phyloP scores from a whole-genome alignment of 108 stramenopile genomes.

The Chaetoceros tenuissimus region DNA sequence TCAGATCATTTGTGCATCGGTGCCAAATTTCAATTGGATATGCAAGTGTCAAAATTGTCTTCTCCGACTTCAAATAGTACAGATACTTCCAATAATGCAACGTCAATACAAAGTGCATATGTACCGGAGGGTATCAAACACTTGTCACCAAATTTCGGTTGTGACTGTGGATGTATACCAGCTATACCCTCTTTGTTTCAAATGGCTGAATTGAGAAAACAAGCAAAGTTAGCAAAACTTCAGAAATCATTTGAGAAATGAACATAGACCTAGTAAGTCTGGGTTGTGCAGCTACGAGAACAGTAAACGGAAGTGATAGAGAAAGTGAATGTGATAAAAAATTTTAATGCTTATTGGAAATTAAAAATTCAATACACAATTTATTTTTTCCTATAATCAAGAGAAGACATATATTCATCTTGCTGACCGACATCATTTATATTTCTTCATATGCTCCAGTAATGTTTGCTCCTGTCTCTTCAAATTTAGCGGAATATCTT shows the following conservation, averaged over 20 bases:
- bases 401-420: too few species aligned
- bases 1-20: conserved; percentile 83
- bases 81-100: background rate
- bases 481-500: conserved; percentile 81
- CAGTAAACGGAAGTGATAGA: too few species aligned
- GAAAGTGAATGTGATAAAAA: too few species aligned
- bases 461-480: conserved; percentile 69
- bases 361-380: too few species aligned
- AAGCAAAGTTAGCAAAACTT: conserved; percentile 35
- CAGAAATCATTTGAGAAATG: conserved; percentile 6
- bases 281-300: too few species aligned
- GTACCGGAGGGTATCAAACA: background rate
- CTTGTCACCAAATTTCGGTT: conserved; percentile 7
- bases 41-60: background rate
- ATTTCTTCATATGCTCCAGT: conserved; percentile 54
- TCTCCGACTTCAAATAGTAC: background rate
- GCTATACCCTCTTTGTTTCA: conserved; percentile 56
- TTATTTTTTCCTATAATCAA: too few species aligned
- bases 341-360: too few species aligned
- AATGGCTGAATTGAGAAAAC: conserved; percentile 71
- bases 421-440: too few species aligned
- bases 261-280: too few species aligned
- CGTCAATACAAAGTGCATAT: conserved; percentile 5
- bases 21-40: conserved; percentile 25
- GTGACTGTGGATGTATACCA: conserved; percentile 71